Evolutionary conservation across 192 early-diverging fungal genomes (phyloP).

Genomic region (Cladochytrium replicatum): DNA sequence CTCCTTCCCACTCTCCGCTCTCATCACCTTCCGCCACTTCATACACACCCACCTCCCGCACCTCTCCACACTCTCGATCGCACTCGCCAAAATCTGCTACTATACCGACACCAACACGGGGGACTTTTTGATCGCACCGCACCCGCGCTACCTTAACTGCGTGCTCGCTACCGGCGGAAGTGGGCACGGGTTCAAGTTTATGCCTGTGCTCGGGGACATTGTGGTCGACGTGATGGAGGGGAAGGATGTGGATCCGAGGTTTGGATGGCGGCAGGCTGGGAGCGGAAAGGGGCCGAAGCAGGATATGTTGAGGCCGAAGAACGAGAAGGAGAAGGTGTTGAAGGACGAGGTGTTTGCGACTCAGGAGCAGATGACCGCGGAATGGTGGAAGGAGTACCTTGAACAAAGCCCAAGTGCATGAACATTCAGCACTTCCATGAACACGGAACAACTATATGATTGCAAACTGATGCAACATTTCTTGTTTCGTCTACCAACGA

Average conservation of each 20-base stretch:
- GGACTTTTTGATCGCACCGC: constrained; percentile 33
- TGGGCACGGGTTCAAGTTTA: constrained; percentile 55
- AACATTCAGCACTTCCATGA: too few species aligned
- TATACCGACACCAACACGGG: constrained; percentile 46
- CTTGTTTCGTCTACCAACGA: too few species aligned
- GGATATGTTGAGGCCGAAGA: too few species aligned
- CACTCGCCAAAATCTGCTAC: constrained; percentile 39
- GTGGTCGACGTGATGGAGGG: constrained; percentile 36
- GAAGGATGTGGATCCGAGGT: constrained; percentile 8
- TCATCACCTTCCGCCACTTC: constrained; percentile 30
- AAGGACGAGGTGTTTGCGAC: too few species aligned
- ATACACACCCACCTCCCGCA: constrained; percentile 25
- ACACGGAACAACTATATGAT: too few species aligned
- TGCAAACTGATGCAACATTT: too few species aligned
- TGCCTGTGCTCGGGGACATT: constrained; percentile 39
- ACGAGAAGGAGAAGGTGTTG: too few species aligned
- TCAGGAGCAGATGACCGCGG: too few species aligned
- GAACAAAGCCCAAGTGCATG: too few species aligned
- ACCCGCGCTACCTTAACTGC: constrained; percentile 27
- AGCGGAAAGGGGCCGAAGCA: too few species aligned
- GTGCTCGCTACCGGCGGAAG: constrained; percentile 47
- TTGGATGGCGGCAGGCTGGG: too few species aligned
- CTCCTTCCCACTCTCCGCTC: constrained; percentile 25
- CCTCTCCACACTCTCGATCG: constrained; percentile 19
- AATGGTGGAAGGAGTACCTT: too few species aligned